Base-by-base conservation (phyloP, 805 yeast genomes). In the Ogataea populi-albae region DNA sequence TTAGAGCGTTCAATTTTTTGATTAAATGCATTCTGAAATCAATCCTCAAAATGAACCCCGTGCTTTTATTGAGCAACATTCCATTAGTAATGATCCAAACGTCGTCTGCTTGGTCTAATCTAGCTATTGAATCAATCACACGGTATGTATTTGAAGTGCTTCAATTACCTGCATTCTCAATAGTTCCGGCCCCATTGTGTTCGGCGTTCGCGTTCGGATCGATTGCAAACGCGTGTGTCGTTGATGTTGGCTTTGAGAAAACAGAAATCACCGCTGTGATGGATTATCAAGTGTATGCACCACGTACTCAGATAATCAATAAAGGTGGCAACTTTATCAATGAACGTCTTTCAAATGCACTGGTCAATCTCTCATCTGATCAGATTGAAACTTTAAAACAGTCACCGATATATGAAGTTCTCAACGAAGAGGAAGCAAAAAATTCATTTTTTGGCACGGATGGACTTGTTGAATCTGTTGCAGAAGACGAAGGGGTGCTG, bases 211-310 rank as follows among this genome's bases (percentile, higher is more conserved):
- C 96, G 0, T 70, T 81, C 55, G 85, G 86, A 4, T 56, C 66
- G 6, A 63, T 78, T 8, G 72, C 79, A 25, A 83, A 79, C 42
- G 72, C 88, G 1, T 64, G 83, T 23, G 83, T 91, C 12, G 76
- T 91, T 26, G 95, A 91, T 58, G 70, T 91, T 30, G 97, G 97
- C 14, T 65, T 67, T 43, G 75, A 79, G 17, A 75, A 81, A 47
- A 77, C 88, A 3, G 95, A 87, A 55, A 68, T 91, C 17, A 69
- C 80, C 9, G 93, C 96, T 3, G 75, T 91, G n/a, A 60, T 84
- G 20, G 93, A 85, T 43, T 86, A 76, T 50, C 78, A 79, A 39
- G 70, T 76, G 5, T 62, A 81, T 35, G 68, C 70, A 20, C 75
- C 75, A 45, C 80, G 87, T 4, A 47, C 52, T 10, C 37, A 41